Evolutionary conservation across 2,329 filamentous ascomycete species (phyloP).

Genomic region (Fragosphaeria purpurea): DNA sequence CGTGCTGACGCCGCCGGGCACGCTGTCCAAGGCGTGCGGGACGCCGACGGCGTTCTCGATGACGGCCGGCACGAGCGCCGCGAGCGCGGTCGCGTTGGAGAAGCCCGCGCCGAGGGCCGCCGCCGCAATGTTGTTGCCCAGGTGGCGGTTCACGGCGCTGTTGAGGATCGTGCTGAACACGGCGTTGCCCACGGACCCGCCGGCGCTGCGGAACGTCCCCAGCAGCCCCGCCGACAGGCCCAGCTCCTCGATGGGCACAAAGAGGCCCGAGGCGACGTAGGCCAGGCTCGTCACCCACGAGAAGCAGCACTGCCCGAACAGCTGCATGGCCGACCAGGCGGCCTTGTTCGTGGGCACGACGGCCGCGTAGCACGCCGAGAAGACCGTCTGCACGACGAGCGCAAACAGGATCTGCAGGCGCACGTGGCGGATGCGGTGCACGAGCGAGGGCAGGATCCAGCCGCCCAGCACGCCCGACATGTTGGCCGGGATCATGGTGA

Average conservation of each 20-base stretch:
- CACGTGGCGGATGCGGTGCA: conserved; percentile 22
- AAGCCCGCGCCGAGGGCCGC: conserved; percentile 20
- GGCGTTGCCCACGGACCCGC: conserved; percentile 24
- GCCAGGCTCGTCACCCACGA: conserved; percentile 21
- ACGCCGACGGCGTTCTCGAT: conserved; percentile 36
- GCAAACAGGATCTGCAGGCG: conserved; percentile 21
- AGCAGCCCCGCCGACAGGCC: conserved; percentile 21
- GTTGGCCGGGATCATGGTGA: conserved; percentile 17
- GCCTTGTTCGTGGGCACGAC: conserved; percentile 18
- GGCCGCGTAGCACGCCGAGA: conserved; percentile 19
- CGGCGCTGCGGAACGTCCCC: conserved; percentile 21
- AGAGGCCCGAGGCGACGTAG: conserved; percentile 20
- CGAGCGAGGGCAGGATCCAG: conserved; percentile 21
- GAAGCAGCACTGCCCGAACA: conserved; percentile 23
- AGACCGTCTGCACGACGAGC: conserved; percentile 20
- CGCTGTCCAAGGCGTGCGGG: conserved; percentile 48
- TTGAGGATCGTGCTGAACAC: conserved; percentile 24
- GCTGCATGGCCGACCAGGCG: conserved; percentile 21
- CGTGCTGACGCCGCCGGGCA: conserved; percentile 31
- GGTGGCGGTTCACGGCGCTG: conserved; percentile 18
- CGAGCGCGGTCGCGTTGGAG: conserved; percentile 22
- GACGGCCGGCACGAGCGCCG: conserved; percentile 31
- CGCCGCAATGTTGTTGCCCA: conserved; percentile 17
- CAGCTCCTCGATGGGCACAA: conserved; percentile 21
- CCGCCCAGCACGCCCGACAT: conserved; percentile 18